Evolutionary conservation across 805 yeast species (phyloP).

Genomic region (Candida namnaoensis): DNA sequence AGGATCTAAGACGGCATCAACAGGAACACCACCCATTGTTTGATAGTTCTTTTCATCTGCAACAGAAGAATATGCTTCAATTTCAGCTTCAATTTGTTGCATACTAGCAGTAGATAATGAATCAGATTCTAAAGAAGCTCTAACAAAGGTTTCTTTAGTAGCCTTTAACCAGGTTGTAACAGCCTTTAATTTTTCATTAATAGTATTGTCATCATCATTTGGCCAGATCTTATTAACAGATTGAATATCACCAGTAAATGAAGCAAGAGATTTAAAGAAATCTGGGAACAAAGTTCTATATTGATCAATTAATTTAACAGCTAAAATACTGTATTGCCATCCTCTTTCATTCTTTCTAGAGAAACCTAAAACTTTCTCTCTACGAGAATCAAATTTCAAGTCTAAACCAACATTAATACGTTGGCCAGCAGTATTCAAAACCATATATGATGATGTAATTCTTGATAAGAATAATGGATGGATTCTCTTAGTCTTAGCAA

Average conservation of each 20-base stretch:
- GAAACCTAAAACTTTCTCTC: constrained; percentile 83
- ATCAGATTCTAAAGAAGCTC: constrained; percentile 72
- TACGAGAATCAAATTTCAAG: constrained; percentile 71
- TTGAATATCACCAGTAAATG: constrained; percentile 17
- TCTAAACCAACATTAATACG: constrained; percentile 71
- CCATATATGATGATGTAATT: constrained; percentile 64
- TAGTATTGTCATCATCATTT: constrained; percentile 21
- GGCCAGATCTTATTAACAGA: constrained; percentile 23
- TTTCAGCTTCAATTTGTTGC: constrained; percentile 54
- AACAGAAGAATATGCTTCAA: constrained; percentile 34
- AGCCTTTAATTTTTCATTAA: constrained; percentile 16
- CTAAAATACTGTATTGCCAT: constrained; percentile 82
- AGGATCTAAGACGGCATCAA: constrained; percentile 74
- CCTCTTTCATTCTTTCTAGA: constrained; percentile 54
- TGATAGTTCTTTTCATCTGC: constrained; percentile 40
- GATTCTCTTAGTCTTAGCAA: constrained; percentile 47
- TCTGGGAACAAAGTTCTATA: constrained; percentile 57
- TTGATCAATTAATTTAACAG: constrained; percentile 54
- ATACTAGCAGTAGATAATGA: constrained; percentile 62
- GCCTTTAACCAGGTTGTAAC: constrained; percentile 35
- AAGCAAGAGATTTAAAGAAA: constrained; percentile 30
- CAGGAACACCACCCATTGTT: constrained; percentile 75
- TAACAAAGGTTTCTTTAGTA: constrained; percentile 45
- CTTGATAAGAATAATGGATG: constrained; percentile 64
- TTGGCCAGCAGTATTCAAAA: constrained; percentile 43